phyloP scores from a whole-genome alignment of 352 stramenopile species.

The Pythium brassicae region DNA sequence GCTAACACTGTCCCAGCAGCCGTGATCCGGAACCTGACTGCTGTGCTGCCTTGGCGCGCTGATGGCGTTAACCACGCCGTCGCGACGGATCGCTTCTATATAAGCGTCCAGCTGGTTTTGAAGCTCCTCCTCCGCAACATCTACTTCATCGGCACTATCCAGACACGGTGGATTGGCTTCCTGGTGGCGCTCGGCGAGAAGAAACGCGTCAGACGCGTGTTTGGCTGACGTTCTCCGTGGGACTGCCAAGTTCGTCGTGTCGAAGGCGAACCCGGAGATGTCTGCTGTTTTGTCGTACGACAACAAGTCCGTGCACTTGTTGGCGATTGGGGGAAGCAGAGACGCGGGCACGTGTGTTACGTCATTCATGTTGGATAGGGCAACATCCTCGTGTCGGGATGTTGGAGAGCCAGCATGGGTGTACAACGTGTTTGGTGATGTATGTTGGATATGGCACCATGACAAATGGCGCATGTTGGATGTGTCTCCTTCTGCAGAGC shows the following conservation, averaged over 20 bases:
- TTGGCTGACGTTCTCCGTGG: too few relatives aligned
- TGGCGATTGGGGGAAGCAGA: neutral
- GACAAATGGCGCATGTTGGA: neutral
- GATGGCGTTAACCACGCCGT: neutral
- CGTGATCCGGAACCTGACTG: neutral
- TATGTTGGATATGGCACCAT: neutral
- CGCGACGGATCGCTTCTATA: slow-evolving; percentile 1
- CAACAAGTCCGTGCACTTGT: neutral
- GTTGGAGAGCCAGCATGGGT: too few relatives aligned
- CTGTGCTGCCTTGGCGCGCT: neutral
- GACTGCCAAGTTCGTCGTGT: neutral
- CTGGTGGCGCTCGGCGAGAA: neutral
- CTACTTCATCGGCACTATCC: neutral
- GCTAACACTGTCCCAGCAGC: neutral
- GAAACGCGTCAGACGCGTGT: neutral
- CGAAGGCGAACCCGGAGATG: neutral
- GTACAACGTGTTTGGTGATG: neutral
- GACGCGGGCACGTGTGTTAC: neutral
- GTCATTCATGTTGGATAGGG: too few relatives aligned
- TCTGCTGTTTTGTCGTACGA: neutral
- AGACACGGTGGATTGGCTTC: neutral
- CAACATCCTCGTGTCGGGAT: too few relatives aligned
- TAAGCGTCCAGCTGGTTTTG: neutral
- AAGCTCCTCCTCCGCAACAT: too few relatives aligned
- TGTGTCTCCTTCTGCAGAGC: neutral